Evolutionary conservation across 2,329 filamentous ascomycete genomes (phyloP).

Genomic region (Pseudopithomyces chartarum): DNA sequence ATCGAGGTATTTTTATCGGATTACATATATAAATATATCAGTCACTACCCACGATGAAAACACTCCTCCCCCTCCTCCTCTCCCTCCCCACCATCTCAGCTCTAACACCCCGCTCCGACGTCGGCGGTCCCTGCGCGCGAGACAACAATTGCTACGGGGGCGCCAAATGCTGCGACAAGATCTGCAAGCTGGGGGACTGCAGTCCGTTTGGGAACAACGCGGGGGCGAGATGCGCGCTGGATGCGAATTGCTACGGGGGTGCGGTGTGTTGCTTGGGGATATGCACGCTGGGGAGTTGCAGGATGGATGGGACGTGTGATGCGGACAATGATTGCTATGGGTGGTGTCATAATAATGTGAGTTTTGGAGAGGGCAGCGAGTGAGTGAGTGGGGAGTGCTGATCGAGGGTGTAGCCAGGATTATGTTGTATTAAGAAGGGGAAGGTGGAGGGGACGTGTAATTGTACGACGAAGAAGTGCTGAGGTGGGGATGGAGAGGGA

Average conservation of each 20-base stretch:
- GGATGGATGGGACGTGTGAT: constrained; percentile 11
- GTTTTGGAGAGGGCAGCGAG: background rate
- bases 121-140: background rate
- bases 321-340: constrained; percentile 10
- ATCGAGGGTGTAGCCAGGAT: background rate
- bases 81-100: background rate
- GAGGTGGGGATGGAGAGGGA: background rate
- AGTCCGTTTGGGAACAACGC: background rate
- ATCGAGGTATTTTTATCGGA: no score
- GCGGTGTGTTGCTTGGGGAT: background rate
- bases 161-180: constrained; percentile 3
- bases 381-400: background rate
- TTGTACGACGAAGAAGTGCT: background rate
- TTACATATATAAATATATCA: no score
- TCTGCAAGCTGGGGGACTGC: constrained; percentile 5
- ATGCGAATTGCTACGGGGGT: background rate
- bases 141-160: constrained; percentile 6
- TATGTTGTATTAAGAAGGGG: background rate
- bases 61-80: background rate
- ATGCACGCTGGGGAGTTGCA: constrained; percentile 6
- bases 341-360: constrained; percentile 11
- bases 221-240: background rate
- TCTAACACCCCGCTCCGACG: background rate
- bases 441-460: background rate
- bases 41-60: background rate